Base-by-base conservation (phyloP, 2,329 filamentous ascomycete genomes). In the Fonsecaea multimorphosa region DNA sequence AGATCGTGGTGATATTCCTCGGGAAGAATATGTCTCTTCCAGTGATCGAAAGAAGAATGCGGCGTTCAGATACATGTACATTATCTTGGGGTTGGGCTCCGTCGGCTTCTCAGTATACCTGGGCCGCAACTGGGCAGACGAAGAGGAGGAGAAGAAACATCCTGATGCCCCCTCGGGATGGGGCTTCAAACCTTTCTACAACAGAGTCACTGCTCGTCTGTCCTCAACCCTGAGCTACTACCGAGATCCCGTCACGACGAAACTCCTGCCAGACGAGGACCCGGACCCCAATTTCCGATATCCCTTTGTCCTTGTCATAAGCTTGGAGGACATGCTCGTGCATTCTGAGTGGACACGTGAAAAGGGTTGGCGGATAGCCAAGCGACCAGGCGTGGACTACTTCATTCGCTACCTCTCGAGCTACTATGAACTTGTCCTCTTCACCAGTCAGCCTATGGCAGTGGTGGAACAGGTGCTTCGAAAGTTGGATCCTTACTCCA, bases 401-500 rank as follows among this genome's bases (percentile, higher is more conserved):
- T 99, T 99, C 82, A 82, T 99, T 70, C 91, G 92, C 75, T 99
- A 99, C 78, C 86, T 99, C 56, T 94, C 91, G 79, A 93, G 97
- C 78, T 98, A 99, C 84, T 99, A 97, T 76, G 95, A 99, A 79
- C 84, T 99, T 61, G 95, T 98, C 59, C 87, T 99, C 70, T 99
- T 98, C 82, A 99, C 95, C 34, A 91, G 87, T 44, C 89, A 95
- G 54, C 93, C 94, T 0, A 92, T 89, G 74, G 89, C 88, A 74
- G 90, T 92, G 76, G 94, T 89, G 31, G 93, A 97, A 72, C 92
- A 92, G 27, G 86, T 99, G 58, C 87, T 97, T 71, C 89, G 92
- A 74, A 99, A 99, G 80, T 84, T 99, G 66, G 95, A 99, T 76
- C 95, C 94, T 38, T 98, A 91, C 84, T 91, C 90, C 74, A 92